A percentile compares a stretch with the other conserved stretches of the same genome.
Evolutionary conservation across 805 yeast genomes (phyloP).

Genomic region (Danielia oregonensis): DNA sequence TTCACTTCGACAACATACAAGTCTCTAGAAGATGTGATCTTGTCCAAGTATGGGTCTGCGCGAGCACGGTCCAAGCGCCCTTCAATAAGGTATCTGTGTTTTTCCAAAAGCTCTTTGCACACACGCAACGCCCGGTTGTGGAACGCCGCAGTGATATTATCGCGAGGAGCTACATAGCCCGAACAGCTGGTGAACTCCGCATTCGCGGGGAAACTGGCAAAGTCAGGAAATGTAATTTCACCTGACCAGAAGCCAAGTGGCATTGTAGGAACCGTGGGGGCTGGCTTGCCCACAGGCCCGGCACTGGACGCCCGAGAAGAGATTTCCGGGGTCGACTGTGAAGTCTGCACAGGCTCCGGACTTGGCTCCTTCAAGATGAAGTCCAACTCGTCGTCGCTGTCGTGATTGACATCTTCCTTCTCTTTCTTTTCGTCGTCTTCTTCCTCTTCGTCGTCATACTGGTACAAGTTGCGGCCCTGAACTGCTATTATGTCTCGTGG

Average conservation of each 20-base stretch:
- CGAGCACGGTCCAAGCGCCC: conserved; percentile 56
- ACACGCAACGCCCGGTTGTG: conserved; percentile 24
- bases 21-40: conserved; percentile 47
- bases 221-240: conserved; percentile 44
- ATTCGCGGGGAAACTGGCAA: conserved; percentile 39
- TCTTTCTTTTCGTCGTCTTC: conserved; percentile 9
- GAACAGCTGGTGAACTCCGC: conserved; percentile 38
- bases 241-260: conserved; percentile 42
- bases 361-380: conserved; percentile 19
- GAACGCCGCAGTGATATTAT: conserved; percentile 13
- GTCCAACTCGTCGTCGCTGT: conserved; percentile 31
- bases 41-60: conserved; percentile 56
- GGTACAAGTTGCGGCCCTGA: conserved; percentile 8
- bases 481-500: conserved; percentile 6
- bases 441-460: conserved; percentile 24
- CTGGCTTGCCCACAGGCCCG: no score
- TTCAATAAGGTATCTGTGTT: conserved; percentile 42
- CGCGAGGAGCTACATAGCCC: conserved; percentile 17
- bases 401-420: conserved; percentile 3
- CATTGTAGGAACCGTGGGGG: conserved; percentile 9
- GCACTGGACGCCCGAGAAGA: neutral
- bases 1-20: conserved; percentile 47
- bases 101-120: conserved; percentile 26
- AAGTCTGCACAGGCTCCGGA: conserved; percentile 3
- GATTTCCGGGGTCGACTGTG: neutral